Percentiles rank a stretch among this genome's conserved stretches.
These are phyloP conservation scores for Leptodontidium sp. DNA, from an alignment of 2,329 filamentous ascomycete species.

Conservation along the genomic window DNA sequence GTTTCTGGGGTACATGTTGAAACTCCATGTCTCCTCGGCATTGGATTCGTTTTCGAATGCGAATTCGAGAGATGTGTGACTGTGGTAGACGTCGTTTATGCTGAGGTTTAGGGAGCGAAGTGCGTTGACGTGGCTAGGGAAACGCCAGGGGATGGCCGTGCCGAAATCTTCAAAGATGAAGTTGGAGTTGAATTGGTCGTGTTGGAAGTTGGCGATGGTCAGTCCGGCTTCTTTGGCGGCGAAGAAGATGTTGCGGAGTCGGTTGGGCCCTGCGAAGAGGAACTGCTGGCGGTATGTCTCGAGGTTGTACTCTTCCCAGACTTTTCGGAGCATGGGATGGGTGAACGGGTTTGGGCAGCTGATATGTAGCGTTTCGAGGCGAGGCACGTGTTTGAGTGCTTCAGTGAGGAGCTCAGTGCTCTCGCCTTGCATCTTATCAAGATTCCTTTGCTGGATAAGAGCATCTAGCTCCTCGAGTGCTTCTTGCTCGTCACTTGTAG, in stretches of 20 bases:
- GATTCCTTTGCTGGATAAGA: conserved; percentile 21
- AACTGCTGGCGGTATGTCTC: conserved; percentile 17
- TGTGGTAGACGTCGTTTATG: conserved; percentile 19
- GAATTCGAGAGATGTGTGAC: background rate
- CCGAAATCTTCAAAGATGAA: conserved; percentile 1
- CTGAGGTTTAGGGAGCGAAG: conserved; percentile 22
- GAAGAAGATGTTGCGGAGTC: conserved; percentile 17
- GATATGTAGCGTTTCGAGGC: conserved; percentile 24
- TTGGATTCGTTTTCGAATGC: background rate
- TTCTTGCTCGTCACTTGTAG: conserved; percentile 24
- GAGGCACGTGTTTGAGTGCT: conserved; percentile 24
- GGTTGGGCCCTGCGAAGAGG: background rate
- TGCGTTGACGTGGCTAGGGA: background rate
- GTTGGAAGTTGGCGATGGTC: conserved; percentile 24
- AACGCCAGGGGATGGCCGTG: background rate
- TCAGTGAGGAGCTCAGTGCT: conserved; percentile 8
- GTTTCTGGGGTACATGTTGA: background rate
- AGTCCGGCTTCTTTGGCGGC: conserved; percentile 21
- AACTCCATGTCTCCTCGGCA: background rate
- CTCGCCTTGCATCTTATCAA: conserved; percentile 19
- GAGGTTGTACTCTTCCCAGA: conserved; percentile 35
- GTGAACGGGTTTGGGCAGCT: conserved; percentile 28
- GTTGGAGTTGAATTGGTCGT: conserved; percentile 23
- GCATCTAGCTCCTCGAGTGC: conserved; percentile 34
- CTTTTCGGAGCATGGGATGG: conserved; percentile 29